Base-by-base conservation (phyloP, 2,329 filamentous ascomycete genomes). In the Nemania abortiva region DNA sequence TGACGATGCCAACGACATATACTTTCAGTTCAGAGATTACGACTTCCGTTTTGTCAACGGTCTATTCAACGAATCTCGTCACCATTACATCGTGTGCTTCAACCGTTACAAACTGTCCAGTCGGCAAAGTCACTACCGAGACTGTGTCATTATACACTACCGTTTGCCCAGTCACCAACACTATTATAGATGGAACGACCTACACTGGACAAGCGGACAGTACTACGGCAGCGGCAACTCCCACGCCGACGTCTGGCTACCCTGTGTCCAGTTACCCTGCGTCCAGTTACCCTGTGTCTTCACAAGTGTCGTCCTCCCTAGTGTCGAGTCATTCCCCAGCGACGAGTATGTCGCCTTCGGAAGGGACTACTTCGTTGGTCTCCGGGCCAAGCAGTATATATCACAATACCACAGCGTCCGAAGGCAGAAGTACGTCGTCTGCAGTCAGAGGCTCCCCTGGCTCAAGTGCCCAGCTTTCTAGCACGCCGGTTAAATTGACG, bases 61-160 rank as follows among this genome's bases (percentile, higher is more conserved):
- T 77, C 3, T 79, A 77, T 67, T 76, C 77, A 18, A 79, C 77
- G 2, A 77, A 74, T 47, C 49, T 77, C 47, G 70, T 75, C 42
- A 77, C 73, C 0, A 61, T 77, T 37, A 77, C 75, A 2, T 78
- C 75, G 3, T 78, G 76, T 45, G 58, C 74, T 18, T 66, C 76
- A 3, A 73, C 71, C 6, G 75, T 77, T 2, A 76, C 66, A 34
- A 73, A 77, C 56, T 78, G 77, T 45, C 74, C 77, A 1, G 76
- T 74, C 2, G 76, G 76, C 9, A 61, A 75, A 31, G 73, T 78
- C 9, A 78, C 74, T 6, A 79, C 77, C 10, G 73, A 79, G 45
- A 72, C 71, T 24, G 67, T 77, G 11, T 78, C 76, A 13, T 39
- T 75, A 18, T 79, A 77, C 39, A 79, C 77, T 4, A 79, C 77